These are phyloP conservation scores for Colletotrichum sojae DNA, from an alignment of 2,329 filamentous ascomycete genomes.

Conservation along the genomic window DNA sequence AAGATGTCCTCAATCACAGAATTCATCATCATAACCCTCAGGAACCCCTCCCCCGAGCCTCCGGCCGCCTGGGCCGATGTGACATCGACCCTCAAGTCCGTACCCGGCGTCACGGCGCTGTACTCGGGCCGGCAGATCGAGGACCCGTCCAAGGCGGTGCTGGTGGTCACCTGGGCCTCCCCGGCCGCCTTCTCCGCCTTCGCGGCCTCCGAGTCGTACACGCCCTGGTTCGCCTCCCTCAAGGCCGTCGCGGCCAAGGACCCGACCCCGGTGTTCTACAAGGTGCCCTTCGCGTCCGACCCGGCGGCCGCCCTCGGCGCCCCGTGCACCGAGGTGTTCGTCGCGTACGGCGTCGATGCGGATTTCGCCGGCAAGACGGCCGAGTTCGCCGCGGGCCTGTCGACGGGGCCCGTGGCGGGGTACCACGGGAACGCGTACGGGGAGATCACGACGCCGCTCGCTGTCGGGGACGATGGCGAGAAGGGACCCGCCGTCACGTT, in stretches of 20 bases:
- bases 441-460: constrained; percentile 49
- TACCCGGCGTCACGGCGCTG: constrained; percentile 50
- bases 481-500: constrained; percentile 50
- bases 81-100: constrained; percentile 37
- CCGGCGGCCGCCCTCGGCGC: constrained; percentile 49
- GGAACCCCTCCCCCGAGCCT: constrained; percentile 26
- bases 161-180: constrained; percentile 53
- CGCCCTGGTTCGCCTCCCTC: constrained; percentile 56
- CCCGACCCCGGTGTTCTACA: constrained; percentile 44
- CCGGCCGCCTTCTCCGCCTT: constrained; percentile 54
- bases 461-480: constrained; percentile 45
- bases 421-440: constrained; percentile 51
- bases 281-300: constrained; percentile 33
- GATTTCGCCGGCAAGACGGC: constrained; percentile 38
- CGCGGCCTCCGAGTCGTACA: constrained; percentile 56
- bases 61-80: constrained; percentile 36
- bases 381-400: constrained; percentile 50
- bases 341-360: constrained; percentile 50
- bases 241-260: constrained; percentile 45
- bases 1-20: constrained; percentile 38
- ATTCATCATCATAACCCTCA: constrained; percentile 38
- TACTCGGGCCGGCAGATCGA: constrained; percentile 54
- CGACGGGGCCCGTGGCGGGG: constrained; percentile 45
- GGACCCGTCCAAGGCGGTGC: constrained; percentile 49
- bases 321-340: constrained; percentile 56